Base-by-base conservation (phyloP, 1,284 basidiomycete species). In the Marasmius oreades region DNA sequence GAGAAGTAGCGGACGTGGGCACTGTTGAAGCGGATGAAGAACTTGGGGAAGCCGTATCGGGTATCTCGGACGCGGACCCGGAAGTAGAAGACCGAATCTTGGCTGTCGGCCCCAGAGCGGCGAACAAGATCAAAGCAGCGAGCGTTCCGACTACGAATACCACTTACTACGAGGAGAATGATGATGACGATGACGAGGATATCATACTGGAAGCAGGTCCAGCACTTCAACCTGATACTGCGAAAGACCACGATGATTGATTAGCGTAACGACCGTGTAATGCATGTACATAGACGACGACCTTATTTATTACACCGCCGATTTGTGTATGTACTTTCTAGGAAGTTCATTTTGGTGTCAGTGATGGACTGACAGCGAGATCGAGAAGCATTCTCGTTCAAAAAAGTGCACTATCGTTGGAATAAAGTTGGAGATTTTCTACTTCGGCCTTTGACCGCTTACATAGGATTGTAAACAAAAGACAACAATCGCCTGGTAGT, bases 191-290 rank as follows among this genome's bases (percentile, higher is more conserved):
- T 14, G 84, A 85, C 59, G 79, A 76, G 43, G 84, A 87, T 61
- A 69, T 88, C 28, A 85, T 88, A 64, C 68, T 89, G 58, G 86
- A 88, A 66, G 80, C 85, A 34, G 87, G 87, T 0, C 85, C 86
- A 12, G 75, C 79, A 45, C 45, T 58, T 20, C 26, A 31, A 8
- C 11, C 31, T 37, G 36, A 37, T 12, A 37, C 12, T 42, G 39
- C 5, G 39, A 42, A 42, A n/a, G 16, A 42, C 20, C 39, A 16
- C 10, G 39, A 18, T 7, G 39, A 42, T 20, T 18, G 11, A n/a
- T n/a, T n/a, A 33, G 31, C 22, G 69, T 33, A 47, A 47, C 45
- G 22, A 47, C 45, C 26, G 4, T 14, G 24, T 31, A 33, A 18
- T n/a, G 20, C n/a, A 28, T 31, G 28, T 31, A 50, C 26, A 31